phyloP scores from a whole-genome alignment of 2,329 filamentous ascomycete species.

The Diaporthe longicolla region DNA sequence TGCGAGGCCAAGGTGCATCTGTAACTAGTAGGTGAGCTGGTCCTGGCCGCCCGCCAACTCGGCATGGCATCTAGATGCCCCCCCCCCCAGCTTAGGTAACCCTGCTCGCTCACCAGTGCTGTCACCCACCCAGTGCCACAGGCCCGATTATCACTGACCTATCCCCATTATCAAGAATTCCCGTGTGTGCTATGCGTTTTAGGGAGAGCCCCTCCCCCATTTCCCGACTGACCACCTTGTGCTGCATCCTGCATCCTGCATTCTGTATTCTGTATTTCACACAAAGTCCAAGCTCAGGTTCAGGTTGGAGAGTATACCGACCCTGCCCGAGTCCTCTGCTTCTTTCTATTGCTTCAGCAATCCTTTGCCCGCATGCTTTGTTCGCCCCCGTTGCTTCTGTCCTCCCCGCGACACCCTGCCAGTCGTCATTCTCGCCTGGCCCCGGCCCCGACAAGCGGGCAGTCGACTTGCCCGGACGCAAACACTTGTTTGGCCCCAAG shows the following conservation, averaged over 20 bases:
- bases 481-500: constrained; percentile 16
- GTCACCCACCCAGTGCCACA: constrained; percentile 16
- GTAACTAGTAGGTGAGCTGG: background rate
- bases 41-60: background rate
- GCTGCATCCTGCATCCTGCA: constrained; percentile 30
- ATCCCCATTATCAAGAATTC: constrained; percentile 27
- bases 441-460: constrained; percentile 27
- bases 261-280: constrained; percentile 25
- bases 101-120: constrained; percentile 1
- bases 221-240: constrained; percentile 28
- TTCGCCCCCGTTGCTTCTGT: constrained; percentile 19
- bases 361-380: constrained; percentile 22
- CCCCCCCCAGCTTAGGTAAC: constrained; percentile 31
- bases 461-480: constrained; percentile 23
- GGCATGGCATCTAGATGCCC: background rate
- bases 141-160: constrained; percentile 22
- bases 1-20: background rate
- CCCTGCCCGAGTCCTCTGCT: constrained; percentile 13
- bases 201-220: constrained; percentile 18
- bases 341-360: constrained; percentile 26
- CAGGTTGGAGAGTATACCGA: constrained; percentile 31
- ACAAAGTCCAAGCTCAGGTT: constrained; percentile 23
- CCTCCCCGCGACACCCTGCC: constrained; percentile 20
- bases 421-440: constrained; percentile 35
- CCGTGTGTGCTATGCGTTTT: constrained; percentile 34